A percentile compares a stretch with the other conserved stretches of the same genome.
These are phyloP conservation scores for Kodamaea fungicola DNA, from an alignment of 1,139 yeast genomes.

Conservation along the genomic window DNA sequence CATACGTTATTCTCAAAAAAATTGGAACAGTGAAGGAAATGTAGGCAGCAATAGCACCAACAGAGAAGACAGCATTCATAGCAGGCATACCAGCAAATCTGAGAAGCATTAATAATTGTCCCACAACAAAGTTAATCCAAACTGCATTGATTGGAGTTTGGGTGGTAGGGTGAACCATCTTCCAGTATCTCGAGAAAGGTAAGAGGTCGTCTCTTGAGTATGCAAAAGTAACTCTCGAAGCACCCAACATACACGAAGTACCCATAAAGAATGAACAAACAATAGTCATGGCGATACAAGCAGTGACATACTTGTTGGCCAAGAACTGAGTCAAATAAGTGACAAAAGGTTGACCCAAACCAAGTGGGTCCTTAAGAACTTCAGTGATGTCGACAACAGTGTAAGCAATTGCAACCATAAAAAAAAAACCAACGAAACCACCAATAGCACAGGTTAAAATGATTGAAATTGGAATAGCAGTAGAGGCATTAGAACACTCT, in stretches of 20 bases:
- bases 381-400: constrained; percentile 51
- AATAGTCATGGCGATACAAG: constrained; percentile 55
- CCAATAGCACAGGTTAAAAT: constrained; percentile 60
- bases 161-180: constrained; percentile 49
- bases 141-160: constrained; percentile 70
- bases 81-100: constrained; percentile 67
- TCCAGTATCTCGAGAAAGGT: constrained; percentile 55
- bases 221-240: constrained; percentile 65
- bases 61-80: constrained; percentile 70
- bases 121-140: constrained; percentile 56
- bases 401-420: constrained; percentile 63
- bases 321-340: constrained; percentile 53
- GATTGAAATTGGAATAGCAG: constrained; percentile 64
- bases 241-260: constrained; percentile 63
- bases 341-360: constrained; percentile 68
- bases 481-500: constrained; percentile 61
- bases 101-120: constrained; percentile 52
- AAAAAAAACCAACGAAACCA: constrained; percentile 58
- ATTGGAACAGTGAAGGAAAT: constrained; percentile 68
- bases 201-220: constrained; percentile 69
- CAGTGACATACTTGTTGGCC: constrained; percentile 40
- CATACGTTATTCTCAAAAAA: constrained; percentile 55
- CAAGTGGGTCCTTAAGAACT: constrained; percentile 48
- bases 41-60: constrained; percentile 72
- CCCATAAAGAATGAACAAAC: constrained; percentile 65